Evolutionary conservation across 176 grass and related monocot species (phyloP).

Genomic region (Coix lacrymajobi): DNA sequence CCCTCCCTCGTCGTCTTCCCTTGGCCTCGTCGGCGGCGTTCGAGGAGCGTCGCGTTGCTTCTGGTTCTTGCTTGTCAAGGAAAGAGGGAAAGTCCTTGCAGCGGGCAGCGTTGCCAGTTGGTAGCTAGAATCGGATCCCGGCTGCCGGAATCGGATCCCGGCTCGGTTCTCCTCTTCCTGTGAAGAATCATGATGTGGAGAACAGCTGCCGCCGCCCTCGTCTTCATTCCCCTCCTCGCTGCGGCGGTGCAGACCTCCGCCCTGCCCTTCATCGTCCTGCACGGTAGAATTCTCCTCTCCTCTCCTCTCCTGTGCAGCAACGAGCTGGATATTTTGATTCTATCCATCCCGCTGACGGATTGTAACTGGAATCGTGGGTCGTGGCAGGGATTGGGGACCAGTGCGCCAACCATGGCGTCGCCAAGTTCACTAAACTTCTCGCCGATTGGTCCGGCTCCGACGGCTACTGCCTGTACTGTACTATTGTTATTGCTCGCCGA

Average conservation of each 20-base stretch:
- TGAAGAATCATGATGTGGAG: neutral
- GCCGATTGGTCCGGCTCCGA: conserved; percentile 68
- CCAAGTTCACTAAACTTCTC: conserved; percentile 52
- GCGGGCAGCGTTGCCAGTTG: no score
- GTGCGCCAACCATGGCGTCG: conserved; percentile 58
- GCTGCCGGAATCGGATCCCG: neutral
- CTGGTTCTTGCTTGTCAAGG: neutral
- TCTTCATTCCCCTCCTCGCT: neutral
- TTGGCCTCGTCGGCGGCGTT: no score
- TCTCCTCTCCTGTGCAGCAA: neutral
- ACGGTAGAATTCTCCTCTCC: conserved; percentile 28
- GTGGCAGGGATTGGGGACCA: conserved; percentile 66
- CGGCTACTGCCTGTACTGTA: conserved; percentile 67
- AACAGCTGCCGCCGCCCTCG: neutral
- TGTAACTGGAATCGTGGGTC: neutral
- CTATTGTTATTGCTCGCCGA: neutral
- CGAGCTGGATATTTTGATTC: neutral
- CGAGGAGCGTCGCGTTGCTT: no score
- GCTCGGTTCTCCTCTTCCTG: neutral
- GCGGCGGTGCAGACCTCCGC: conserved; percentile 13
- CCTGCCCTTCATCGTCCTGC: conserved; percentile 71
- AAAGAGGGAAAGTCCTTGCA: neutral
- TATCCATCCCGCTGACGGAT: neutral
- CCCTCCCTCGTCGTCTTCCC: no score
- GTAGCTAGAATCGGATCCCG: neutral